Percentiles rank a stretch among this genome's conserved stretches.
These are phyloP conservation scores for Leishmania aethiopica DNA, from an alignment of 208 protist species.

Conservation along the genomic window DNA sequence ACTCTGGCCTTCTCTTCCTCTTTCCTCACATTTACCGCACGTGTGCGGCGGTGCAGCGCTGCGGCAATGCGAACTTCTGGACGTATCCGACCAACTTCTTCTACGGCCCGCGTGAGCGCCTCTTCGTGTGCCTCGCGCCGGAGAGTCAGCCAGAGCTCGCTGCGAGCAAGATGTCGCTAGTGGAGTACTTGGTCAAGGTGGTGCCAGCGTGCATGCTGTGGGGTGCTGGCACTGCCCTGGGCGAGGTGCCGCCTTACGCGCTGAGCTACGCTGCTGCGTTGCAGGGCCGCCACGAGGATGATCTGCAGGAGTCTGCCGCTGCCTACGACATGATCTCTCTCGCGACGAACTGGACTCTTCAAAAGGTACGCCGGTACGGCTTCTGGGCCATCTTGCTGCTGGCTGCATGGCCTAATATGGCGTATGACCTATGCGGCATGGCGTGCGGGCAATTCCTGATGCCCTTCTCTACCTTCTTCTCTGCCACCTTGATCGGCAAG, in stretches of 20 bases:
- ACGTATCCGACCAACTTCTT: conserved; percentile 87
- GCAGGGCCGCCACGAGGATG: conserved; percentile 58
- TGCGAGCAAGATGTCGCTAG: conserved; percentile 19
- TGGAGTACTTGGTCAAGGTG: conserved; percentile 69
- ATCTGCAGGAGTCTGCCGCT: conserved; percentile 34
- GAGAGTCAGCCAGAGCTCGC: conserved; percentile 10
- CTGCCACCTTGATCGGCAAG: conserved; percentile 96
- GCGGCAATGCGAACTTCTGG: conserved; percentile 88
- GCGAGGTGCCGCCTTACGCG: conserved; percentile 97
- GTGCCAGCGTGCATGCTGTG: conserved; percentile 90
- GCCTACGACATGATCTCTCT: conserved; percentile 68
- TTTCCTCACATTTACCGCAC: conserved; percentile 95
- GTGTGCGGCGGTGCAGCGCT: conserved; percentile 85
- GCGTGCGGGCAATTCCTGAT: conserved; percentile 96
- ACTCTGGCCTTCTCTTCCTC: conserved; percentile 95
- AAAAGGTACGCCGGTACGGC: conserved; percentile 84
- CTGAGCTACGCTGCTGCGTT: conserved; percentile 90
- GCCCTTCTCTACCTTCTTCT: conserved; percentile 97
- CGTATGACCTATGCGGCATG: conserved; percentile 97
- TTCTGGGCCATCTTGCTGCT: conserved; percentile 95
- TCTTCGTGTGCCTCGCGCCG: conserved; percentile 68
- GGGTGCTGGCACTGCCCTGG: conserved; percentile 96
- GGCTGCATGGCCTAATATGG: conserved; percentile 96
- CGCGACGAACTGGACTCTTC: conserved; percentile 83
- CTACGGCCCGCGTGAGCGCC: conserved; percentile 71